phyloP scores from a whole-genome alignment of 2,329 filamentous ascomycete species.

The Ramularia endophylla region DNA sequence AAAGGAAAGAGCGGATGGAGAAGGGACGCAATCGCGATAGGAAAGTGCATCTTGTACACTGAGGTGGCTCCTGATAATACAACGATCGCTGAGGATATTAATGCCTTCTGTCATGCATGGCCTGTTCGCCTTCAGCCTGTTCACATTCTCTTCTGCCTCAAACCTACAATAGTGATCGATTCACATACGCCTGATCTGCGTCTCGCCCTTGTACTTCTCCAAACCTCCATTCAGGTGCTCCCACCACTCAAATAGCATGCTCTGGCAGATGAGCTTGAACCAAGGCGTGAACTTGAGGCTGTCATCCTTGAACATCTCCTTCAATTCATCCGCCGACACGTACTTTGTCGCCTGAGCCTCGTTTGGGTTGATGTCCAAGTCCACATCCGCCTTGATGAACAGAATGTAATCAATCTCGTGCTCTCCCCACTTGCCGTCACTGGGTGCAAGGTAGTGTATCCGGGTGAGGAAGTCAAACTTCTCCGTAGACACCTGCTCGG shows the following conservation, averaged over 20 bases:
- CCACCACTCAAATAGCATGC: conserved; percentile 99
- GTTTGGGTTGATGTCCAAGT: conserved; percentile 75
- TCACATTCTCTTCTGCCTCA: background rate
- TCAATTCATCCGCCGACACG: conserved; percentile 75
- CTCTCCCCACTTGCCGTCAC: conserved; percentile 97
- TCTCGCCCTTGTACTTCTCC: conserved; percentile 80
- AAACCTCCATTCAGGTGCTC: conserved; percentile 71
- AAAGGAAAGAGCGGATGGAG: background rate
- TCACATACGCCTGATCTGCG: conserved; percentile 77
- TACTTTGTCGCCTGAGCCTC: conserved; percentile 83
- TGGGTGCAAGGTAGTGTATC: conserved; percentile 97
- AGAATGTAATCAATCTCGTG: conserved; percentile 99
- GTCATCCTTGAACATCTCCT: conserved; percentile 76
- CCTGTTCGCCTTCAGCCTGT: too few relatives aligned
- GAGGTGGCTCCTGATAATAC: conserved; percentile 15
- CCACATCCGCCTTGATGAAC: conserved; percentile 92
- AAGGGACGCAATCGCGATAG: too few relatives aligned
- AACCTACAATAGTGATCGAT: too few relatives aligned
- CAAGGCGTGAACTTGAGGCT: conserved; percentile 87
- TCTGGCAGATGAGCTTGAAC: conserved; percentile 99
- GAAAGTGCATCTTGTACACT: background rate
- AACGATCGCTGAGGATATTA: conserved; percentile 1
- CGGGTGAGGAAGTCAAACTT: conserved; percentile 90
- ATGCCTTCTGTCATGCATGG: too few relatives aligned
- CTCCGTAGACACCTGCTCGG: conserved; percentile 81